Evolutionary conservation across 2,329 filamentous ascomycete genomes (phyloP).

Genomic region (Colletotrichum cordylinicola): DNA sequence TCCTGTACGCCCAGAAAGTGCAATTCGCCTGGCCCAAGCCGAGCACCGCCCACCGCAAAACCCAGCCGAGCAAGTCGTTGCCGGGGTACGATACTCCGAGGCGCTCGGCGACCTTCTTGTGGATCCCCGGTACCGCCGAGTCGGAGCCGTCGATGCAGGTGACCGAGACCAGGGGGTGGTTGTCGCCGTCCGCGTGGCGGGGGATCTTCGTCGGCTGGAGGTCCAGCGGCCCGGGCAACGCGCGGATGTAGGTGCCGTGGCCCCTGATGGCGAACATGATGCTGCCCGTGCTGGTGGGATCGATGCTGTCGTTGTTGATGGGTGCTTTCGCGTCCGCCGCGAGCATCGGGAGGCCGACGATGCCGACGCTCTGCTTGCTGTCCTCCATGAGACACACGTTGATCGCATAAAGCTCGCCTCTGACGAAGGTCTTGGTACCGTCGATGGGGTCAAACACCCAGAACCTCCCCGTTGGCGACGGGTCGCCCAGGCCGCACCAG

Average conservation of each 20-base stretch:
- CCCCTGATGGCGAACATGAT: conserved; percentile 57
- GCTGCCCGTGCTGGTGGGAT: conserved; percentile 48
- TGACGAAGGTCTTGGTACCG: conserved; percentile 62
- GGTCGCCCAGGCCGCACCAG: conserved; percentile 49
- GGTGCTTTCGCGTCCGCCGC: conserved; percentile 42
- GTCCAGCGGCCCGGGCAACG: conserved; percentile 34
- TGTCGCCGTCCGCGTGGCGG: conserved; percentile 27
- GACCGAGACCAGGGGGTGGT: conserved; percentile 45
- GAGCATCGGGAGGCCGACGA: conserved; percentile 55
- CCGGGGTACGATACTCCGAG: conserved; percentile 51
- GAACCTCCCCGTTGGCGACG: conserved; percentile 40
- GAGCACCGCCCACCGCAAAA: conserved; percentile 59
- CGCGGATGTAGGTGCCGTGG: conserved; percentile 53
- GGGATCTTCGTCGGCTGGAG: conserved; percentile 34
- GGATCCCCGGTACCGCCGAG: conserved; percentile 53
- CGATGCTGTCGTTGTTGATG: conserved; percentile 49
- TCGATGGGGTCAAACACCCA: conserved; percentile 69
- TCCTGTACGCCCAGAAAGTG: conserved; percentile 63
- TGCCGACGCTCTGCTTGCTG: conserved; percentile 54
- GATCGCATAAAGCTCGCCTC: conserved; percentile 61
- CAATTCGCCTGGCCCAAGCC: conserved; percentile 59
- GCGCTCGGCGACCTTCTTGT: conserved; percentile 46
- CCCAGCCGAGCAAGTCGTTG: conserved; percentile 62
- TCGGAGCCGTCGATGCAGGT: conserved; percentile 52
- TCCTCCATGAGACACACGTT: conserved; percentile 59